These are phyloP conservation scores for Colletotrichum costaricense DNA, from an alignment of 2,329 filamentous ascomycete species.

Conservation along the genomic window DNA sequence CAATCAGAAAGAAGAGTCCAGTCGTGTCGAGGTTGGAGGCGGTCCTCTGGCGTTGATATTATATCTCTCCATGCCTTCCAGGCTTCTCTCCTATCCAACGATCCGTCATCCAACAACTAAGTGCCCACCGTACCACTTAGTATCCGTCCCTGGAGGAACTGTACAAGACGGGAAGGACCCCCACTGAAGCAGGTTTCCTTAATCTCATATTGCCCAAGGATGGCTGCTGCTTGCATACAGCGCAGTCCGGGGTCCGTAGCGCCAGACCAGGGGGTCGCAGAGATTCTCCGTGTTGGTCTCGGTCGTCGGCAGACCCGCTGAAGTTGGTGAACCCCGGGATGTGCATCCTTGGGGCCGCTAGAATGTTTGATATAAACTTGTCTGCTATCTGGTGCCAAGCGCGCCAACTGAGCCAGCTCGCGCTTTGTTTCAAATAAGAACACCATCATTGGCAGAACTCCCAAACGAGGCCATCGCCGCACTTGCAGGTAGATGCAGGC, in stretches of 20 bases:
- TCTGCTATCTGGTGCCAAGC: conserved; percentile 15
- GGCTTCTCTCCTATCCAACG: neutral
- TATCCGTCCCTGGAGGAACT: neutral
- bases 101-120: neutral
- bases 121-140: neutral
- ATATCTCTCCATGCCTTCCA: conserved; percentile 8
- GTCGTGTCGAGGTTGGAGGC: neutral
- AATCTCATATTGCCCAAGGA: conserved; percentile 14
- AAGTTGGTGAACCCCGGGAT: conserved; percentile 8
- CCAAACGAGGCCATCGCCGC: conserved; percentile 2
- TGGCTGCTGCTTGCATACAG: conserved; percentile 1
- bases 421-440: conserved; percentile 28
- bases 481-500: neutral
- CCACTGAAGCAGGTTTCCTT: conserved; percentile 26
- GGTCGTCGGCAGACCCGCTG: conserved; percentile 23
- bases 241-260: conserved; percentile 16
- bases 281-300: conserved; percentile 23
- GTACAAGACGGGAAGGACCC: neutral
- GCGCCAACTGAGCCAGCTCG: conserved; percentile 6
- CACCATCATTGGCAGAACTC: conserved; percentile 9
- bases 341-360: conserved; percentile 23
- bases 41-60: neutral
- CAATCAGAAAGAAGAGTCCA: neutral
- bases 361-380: conserved; percentile 28
- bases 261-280: neutral